These are phyloP conservation scores for Solanum okadae DNA, from an alignment of 257 asterid genomes.

Conservation along the genomic window DNA sequence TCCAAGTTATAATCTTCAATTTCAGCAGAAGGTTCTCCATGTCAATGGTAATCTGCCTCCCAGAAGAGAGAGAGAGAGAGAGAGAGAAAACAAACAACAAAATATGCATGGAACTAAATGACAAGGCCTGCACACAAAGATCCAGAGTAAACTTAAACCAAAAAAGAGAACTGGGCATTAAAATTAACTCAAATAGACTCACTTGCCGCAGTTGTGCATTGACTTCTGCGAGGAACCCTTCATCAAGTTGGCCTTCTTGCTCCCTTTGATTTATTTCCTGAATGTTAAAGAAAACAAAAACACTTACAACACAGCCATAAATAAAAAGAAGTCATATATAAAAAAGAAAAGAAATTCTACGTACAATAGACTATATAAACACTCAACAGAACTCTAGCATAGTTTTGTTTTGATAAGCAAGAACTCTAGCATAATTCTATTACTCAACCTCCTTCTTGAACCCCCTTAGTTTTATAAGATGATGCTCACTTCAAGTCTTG, in stretches of 20 bases:
- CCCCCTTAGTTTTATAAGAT: background rate
- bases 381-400: background rate
- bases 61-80: background rate
- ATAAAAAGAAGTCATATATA: background rate
- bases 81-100: background rate
- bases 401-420: too few relatives aligned
- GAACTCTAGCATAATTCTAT: background rate
- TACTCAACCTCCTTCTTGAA: background rate
- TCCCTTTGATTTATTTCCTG: slow-evolving; percentile 83
- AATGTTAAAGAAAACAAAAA: slow-evolving; percentile 14
- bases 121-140: background rate
- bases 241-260: slow-evolving; percentile 93
- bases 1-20: background rate
- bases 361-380: background rate
- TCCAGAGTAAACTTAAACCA: background rate
- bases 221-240: slow-evolving; percentile 92
- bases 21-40: background rate
- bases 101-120: background rate
- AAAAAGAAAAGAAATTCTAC: background rate
- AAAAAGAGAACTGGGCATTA: background rate
- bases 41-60: background rate
- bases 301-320: background rate
- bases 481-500: background rate
- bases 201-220: slow-evolving; percentile 89
- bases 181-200: slow-evolving; percentile 15